Conservation (phyloP, 352 stramenopile species). For the Phytophthora megakarya region DNA sequence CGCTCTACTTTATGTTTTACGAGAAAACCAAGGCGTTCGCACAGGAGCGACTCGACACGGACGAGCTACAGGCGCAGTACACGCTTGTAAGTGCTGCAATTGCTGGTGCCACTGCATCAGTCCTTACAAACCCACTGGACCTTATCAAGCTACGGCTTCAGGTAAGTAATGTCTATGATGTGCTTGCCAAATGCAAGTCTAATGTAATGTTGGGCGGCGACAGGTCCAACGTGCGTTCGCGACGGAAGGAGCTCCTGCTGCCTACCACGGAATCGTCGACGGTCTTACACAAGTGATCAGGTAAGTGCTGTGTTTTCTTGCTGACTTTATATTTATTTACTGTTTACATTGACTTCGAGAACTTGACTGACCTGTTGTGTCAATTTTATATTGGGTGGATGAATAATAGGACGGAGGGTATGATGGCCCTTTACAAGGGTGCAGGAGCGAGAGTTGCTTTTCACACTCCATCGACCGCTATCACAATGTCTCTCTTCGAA, state of each 20-base stretch:
- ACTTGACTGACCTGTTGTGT: conserved; percentile 8
- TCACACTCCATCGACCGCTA: conserved; percentile 94
- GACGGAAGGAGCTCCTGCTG: conserved; percentile 28
- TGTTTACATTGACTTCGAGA: neutral
- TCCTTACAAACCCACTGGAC: conserved; percentile 97
- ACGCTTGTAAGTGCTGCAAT: conserved; percentile 71
- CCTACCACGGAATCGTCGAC: conserved; percentile 84
- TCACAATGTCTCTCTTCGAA: conserved; percentile 98
- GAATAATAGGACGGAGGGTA: conserved; percentile 80
- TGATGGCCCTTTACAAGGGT: conserved; percentile 94
- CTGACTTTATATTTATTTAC: neutral
- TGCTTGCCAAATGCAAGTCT: neutral
- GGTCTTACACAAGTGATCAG: conserved; percentile 83
- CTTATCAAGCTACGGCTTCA: conserved; percentile 97
- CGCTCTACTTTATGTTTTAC: conserved; percentile 98
- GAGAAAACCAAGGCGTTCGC: conserved; percentile 82
- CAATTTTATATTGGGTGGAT: conserved; percentile 8
- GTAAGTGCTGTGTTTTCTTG: conserved; percentile 22
- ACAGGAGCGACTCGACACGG: conserved; percentile 42
- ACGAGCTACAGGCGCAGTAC: conserved; percentile 64
- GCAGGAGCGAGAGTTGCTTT: conserved; percentile 94
- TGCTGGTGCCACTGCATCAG: conserved; percentile 92
- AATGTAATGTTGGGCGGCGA: conserved; percentile 8
- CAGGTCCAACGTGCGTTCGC: conserved; percentile 59
- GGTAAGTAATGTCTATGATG: conserved; percentile 45